Evolutionary conservation across 208 protist species (phyloP).

Genomic region (Crithidia expoeki): DNA sequence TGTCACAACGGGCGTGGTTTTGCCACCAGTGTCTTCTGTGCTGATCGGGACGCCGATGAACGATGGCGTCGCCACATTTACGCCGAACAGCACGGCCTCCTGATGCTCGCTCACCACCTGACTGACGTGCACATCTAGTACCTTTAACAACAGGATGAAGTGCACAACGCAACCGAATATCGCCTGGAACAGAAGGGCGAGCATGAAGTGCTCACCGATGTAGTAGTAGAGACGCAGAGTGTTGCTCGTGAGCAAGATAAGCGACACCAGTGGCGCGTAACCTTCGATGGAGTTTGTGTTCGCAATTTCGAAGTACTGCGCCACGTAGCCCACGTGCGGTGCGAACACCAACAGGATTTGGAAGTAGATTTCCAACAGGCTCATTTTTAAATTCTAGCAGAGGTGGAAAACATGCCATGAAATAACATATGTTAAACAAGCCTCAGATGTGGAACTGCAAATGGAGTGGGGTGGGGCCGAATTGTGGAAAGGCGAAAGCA

Average conservation of each 20-base stretch:
- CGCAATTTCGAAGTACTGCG: conserved; percentile 59
- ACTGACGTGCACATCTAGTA: conserved; percentile 44
- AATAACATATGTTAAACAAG: no score
- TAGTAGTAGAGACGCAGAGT: conserved; percentile 81
- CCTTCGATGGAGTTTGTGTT: conserved; percentile 47
- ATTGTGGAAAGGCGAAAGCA: no score
- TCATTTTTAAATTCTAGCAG: not conserved
- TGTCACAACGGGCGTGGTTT: not conserved
- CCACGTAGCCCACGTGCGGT: conserved; percentile 73
- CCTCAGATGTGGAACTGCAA: not conserved
- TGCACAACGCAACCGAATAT: conserved; percentile 65
- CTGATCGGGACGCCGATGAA: not conserved
- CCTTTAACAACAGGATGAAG: conserved; percentile 44
- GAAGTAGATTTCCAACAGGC: conserved; percentile 29
- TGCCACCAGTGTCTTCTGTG: conserved; percentile 1
- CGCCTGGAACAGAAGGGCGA: conserved; percentile 71
- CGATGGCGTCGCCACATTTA: not conserved
- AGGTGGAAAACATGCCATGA: no score
- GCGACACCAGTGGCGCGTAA: conserved; percentile 71
- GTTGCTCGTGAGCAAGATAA: conserved; percentile 81
- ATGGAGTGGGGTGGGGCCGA: no score
- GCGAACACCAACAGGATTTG: conserved; percentile 60
- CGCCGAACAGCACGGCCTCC: conserved; percentile 13
- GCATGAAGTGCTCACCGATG: conserved; percentile 58
- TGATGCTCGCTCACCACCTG: conserved; percentile 16